phyloP scores from a whole-genome alignment of 108 stramenopile species.

The Cyclostephanos invisitatus region DNA sequence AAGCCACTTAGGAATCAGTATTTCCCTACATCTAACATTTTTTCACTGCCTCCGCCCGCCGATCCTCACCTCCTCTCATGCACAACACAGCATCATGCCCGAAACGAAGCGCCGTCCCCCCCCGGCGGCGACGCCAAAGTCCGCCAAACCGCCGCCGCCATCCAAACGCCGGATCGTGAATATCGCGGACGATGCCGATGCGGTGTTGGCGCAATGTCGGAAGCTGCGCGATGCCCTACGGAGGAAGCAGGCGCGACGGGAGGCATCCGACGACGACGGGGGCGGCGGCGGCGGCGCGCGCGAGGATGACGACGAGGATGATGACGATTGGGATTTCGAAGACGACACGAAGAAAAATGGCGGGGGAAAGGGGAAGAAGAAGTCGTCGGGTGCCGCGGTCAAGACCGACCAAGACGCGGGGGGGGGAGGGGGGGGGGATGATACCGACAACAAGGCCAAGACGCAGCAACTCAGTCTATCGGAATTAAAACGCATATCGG shows the following conservation, averaged over 20 bases:
- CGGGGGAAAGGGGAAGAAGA: slow-evolving; percentile 14
- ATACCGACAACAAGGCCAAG: slow-evolving; percentile 1
- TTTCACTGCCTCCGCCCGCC: too few relatives aligned
- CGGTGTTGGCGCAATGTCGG: slow-evolving; percentile 71
- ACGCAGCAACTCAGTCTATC: slow-evolving; percentile 22
- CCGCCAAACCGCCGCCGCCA: slow-evolving; percentile 1
- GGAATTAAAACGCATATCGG: slow-evolving; percentile 16
- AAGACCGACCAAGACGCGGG: neutral
- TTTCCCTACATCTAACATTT: too few relatives aligned
- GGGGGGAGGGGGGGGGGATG: neutral
- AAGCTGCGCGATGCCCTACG: slow-evolving; percentile 54
- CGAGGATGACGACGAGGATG: neutral
- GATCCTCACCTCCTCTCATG: too few relatives aligned
- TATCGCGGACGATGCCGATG: slow-evolving; percentile 72
- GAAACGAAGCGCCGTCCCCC: neutral
- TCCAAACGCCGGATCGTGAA: slow-evolving; percentile 34
- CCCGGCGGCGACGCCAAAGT: neutral
- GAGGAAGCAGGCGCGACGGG: slow-evolving; percentile 32
- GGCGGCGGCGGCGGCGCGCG: neutral
- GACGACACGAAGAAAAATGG: too few relatives aligned
- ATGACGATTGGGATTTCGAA: too few relatives aligned
- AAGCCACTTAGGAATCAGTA: neutral
- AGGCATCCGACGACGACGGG: slow-evolving; percentile 27
- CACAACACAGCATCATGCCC: neutral
- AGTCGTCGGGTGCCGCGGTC: neutral